A percentile compares a stretch with the other conserved stretches of the same genome.
Conservation (phyloP, 768 basidiomycete genomes). For the Boletus vinaceobasis region DNA sequence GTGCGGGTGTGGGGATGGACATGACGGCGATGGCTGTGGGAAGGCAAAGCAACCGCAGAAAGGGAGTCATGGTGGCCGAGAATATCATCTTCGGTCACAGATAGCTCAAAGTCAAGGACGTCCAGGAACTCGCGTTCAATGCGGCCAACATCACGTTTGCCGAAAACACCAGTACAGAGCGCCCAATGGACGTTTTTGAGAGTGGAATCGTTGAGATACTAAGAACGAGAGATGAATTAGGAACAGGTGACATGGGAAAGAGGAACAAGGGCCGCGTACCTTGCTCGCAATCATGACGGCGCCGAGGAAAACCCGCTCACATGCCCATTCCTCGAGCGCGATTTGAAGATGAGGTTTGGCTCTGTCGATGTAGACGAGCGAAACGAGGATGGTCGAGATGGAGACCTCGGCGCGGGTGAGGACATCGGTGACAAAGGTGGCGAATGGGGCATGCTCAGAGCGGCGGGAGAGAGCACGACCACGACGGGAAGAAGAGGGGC, state of each 20-base stretch:
- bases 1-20: constrained; percentile 21
- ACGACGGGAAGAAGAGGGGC: constrained; percentile 51
- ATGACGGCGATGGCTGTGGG: constrained; percentile 26
- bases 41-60: constrained; percentile 26
- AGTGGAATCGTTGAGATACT: constrained; percentile 87
- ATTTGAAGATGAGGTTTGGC: constrained; percentile 79
- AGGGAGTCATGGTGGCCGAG: constrained; percentile 43
- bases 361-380: constrained; percentile 74
- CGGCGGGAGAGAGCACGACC: constrained; percentile 47
- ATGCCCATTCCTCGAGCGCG: constrained; percentile 79
- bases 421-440: constrained; percentile 63
- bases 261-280: constrained; percentile 37
- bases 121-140: constrained; percentile 82
- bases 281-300: constrained; percentile 87
- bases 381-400: constrained; percentile 61
- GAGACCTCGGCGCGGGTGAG: constrained; percentile 71
- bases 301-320: constrained; percentile 88
- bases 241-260: constrained; percentile 12
- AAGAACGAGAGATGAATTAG: constrained; percentile 4
- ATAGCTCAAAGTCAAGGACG: constrained; percentile 73
- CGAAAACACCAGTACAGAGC: constrained; percentile 77
- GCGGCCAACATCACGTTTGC: constrained; percentile 75
- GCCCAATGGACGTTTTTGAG: constrained; percentile 92
- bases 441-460: constrained; percentile 55
- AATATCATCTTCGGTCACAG: constrained; percentile 61